These are phyloP conservation scores for Calamus simplicifolius DNA, from an alignment of 176 grass and related monocot genomes.

Conservation along the genomic window DNA sequence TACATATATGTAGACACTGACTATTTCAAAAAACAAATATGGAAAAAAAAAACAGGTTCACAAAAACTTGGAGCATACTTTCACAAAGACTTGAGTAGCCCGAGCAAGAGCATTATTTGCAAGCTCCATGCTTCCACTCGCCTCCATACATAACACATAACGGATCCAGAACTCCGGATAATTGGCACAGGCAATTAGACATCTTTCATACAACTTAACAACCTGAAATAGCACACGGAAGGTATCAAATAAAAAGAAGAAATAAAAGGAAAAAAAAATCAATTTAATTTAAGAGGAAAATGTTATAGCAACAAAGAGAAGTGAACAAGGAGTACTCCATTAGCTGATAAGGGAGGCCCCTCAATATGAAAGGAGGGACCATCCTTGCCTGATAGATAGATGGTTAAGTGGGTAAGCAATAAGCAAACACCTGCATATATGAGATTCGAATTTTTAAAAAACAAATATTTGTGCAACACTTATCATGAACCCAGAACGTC, in stretches of 20 bases:
- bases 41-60: background rate
- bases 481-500: conserved; percentile 96
- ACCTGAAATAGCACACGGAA: conserved; percentile 66
- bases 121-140: conserved; percentile 77
- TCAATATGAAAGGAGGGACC: conserved; percentile 83
- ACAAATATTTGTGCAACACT: conserved; percentile 59
- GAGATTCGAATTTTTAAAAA: conserved; percentile 97
- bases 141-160: conserved; percentile 91
- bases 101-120: conserved; percentile 94
- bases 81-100: conserved; percentile 95
- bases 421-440: conserved; percentile 99
- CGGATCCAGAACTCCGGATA: conserved; percentile 99
- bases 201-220: conserved; percentile 97
- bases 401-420: conserved; percentile 99
- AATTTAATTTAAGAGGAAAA: conserved; percentile 20
- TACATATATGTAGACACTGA: too few species aligned
- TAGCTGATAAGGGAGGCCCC: conserved; percentile 94
- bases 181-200: conserved; percentile 89
- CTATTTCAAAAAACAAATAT: conserved; percentile 1
- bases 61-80: conserved; percentile 34
- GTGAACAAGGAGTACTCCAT: conserved; percentile 95
- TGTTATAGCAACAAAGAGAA: conserved; percentile 60
- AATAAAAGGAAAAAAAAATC: conserved; percentile 9
- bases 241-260: conserved; percentile 19
- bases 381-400: conserved; percentile 95